Evolutionary conservation across 1,284 basidiomycete species (phyloP).

Genomic region (Papiliotrema terrestris): DNA sequence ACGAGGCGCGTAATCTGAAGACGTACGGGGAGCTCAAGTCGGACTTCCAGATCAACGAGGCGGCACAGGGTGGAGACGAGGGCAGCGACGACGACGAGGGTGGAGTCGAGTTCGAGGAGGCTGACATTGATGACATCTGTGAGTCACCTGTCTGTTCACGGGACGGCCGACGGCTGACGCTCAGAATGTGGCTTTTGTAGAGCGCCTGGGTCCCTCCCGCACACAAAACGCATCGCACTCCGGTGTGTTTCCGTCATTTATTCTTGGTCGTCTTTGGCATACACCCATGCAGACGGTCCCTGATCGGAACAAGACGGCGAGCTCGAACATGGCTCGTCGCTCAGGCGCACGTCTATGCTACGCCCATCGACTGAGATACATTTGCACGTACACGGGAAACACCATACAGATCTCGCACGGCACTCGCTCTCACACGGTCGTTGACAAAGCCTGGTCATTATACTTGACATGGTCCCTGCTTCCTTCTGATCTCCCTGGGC

Average conservation of each 20-base stretch:
- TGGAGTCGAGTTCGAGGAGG: constrained; percentile 76
- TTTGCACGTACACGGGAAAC: no score
- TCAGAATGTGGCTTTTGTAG: not conserved
- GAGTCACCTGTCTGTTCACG: constrained; percentile 5
- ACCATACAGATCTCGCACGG: no score
- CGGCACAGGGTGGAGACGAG: constrained; percentile 69
- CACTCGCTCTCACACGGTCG: not conserved
- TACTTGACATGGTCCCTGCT: not conserved
- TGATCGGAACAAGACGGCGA: not conserved
- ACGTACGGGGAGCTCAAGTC: constrained; percentile 96
- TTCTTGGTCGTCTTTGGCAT: not conserved
- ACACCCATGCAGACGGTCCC: not conserved
- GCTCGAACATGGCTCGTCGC: not conserved
- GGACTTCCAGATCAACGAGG: constrained; percentile 98
- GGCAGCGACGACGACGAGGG: constrained; percentile 56
- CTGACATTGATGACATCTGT: constrained; percentile 59
- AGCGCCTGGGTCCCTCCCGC: not conserved
- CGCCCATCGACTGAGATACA: no score
- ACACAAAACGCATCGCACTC: not conserved
- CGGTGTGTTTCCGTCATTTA: not conserved
- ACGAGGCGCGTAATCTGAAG: constrained; percentile 77
- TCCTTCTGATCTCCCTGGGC: not conserved
- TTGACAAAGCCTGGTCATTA: not conserved
- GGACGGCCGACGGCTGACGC: not conserved
- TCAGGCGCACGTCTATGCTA: not conserved